Conservation (phyloP, 2,329 filamentous ascomycete species). For the Aspergillus sclerotialis region DNA sequence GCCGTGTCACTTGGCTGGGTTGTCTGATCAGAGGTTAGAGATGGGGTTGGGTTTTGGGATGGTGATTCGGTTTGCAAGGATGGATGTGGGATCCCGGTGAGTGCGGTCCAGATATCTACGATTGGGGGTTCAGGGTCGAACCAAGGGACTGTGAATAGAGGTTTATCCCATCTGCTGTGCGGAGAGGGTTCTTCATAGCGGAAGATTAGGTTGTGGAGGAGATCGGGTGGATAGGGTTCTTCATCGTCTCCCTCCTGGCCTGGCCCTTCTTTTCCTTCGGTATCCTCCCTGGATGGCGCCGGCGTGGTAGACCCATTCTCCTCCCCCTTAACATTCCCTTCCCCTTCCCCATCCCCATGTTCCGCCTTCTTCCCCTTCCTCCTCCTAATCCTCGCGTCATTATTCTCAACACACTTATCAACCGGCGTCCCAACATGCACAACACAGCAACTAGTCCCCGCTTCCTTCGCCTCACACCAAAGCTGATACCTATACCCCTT, state of each 20-base stretch:
- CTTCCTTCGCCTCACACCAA: slow-evolving; percentile 60
- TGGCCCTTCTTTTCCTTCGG: not conserved
- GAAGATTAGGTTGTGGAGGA: slow-evolving; percentile 59
- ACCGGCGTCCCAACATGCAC: slow-evolving; percentile 54
- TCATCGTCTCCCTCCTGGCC: slow-evolving; percentile 14
- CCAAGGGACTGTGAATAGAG: slow-evolving; percentile 56
- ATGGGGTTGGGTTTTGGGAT: slow-evolving; percentile 9
- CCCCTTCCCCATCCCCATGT: too few species aligned
- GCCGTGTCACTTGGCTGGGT: slow-evolving; percentile 18
- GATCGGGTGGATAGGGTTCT: slow-evolving; percentile 45
- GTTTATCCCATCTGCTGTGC: slow-evolving; percentile 59
- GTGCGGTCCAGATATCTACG: slow-evolving; percentile 55
- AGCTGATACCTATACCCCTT: slow-evolving; percentile 62
- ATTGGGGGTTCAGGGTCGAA: slow-evolving; percentile 50
- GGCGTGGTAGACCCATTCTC: too few species aligned
- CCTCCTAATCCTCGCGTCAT: slow-evolving; percentile 32
- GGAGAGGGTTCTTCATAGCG: slow-evolving; percentile 62
- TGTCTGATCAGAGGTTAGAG: slow-evolving; percentile 12
- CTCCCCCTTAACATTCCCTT: slow-evolving; percentile 1
- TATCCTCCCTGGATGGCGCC: too few species aligned
- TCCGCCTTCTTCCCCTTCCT: too few species aligned
- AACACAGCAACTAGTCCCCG: slow-evolving; percentile 55
- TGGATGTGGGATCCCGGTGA: slow-evolving; percentile 34
- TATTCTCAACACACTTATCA: slow-evolving; percentile 50
- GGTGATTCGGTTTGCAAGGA: slow-evolving; percentile 10